Base-by-base conservation (phyloP, 2,329 filamentous ascomycete species). In the Triangularia setosa region DNA sequence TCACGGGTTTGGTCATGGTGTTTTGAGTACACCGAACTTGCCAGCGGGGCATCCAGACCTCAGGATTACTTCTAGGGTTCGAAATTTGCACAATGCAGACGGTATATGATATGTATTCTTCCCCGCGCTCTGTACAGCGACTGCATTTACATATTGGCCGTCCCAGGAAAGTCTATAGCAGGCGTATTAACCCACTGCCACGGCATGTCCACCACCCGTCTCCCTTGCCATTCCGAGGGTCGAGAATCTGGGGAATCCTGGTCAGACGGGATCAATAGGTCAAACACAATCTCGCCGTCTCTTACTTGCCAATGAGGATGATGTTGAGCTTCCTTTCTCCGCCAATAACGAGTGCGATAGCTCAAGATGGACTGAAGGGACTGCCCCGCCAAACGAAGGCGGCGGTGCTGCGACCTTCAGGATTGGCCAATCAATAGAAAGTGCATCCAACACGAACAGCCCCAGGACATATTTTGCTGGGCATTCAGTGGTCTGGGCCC, bases 211-310 rank as follows among this genome's bases (percentile, higher is more conserved):
- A 23, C 27, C 28, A 54, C 35, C 56, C 60, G 57, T 61, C 60
- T 57, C 48, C 23, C 35, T 48, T 58, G 5, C 57, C 25, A 57
- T 57, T 24, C 25, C 33, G 35, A 58, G 40, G 24, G 33, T 53
- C 14, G 40, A 48, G 57, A 64, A 66, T 68, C 63, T 65, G 66
- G 66, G 66, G 66, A 68, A 68, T 62, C 66, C 66, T 40, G 62
- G 66, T 58, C 52, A 14, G 35, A 27, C 24, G 40, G 35, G 40
- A 25, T 56, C 30, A 56, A 48, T 18, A 35, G 33, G n/a, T 18
- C 40, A 18, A 8, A 18, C 4, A 23, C 18, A 18, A 48, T 21
- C 18, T 18, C 40, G 18, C 21, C 5, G n/a, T 48, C n/a, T 48
- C 18, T 18, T n/a, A 21, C 7, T 21, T 21, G n/a, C 12, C 18